Conservation (phyloP, 2,329 filamentous ascomycete genomes). For the Alternaria dauci region DNA sequence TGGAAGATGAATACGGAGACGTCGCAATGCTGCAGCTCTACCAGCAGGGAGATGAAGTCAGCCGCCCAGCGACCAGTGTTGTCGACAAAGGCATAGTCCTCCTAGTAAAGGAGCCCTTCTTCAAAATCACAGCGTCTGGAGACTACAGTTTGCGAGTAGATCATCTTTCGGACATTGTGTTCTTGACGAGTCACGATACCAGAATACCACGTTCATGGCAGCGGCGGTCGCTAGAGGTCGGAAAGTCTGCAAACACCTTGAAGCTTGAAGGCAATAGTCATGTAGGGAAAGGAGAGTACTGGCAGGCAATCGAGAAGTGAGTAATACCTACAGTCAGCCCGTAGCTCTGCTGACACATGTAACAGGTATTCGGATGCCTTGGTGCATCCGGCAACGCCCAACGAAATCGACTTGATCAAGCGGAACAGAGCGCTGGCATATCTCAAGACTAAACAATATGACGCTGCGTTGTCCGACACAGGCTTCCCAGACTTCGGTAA, state of each 20-base stretch:
- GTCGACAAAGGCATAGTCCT: conserved; percentile 42
- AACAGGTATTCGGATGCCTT: conserved; percentile 44
- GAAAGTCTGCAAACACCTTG: conserved; percentile 11
- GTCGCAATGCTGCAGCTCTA: conserved; percentile 17
- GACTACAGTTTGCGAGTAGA: conserved; percentile 61
- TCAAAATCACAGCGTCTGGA: conserved; percentile 54
- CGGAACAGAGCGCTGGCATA: conserved; percentile 51
- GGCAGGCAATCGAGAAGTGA: conserved; percentile 26
- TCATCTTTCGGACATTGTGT: conserved; percentile 60
- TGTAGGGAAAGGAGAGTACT: conserved; percentile 21
- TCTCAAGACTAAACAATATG: conserved; percentile 46
- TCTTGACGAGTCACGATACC: conserved; percentile 48
- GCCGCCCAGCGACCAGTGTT: conserved; percentile 40
- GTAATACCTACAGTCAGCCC: neutral
- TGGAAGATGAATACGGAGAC: conserved; percentile 19
- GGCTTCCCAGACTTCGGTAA: conserved; percentile 22
- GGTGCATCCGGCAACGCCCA: conserved; percentile 21
- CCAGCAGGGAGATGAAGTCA: conserved; percentile 47
- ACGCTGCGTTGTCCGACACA: conserved; percentile 48
- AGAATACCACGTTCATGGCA: conserved; percentile 54
- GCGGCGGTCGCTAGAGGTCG: conserved; percentile 5
- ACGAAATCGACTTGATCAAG: conserved; percentile 43
- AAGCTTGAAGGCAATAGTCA: conserved; percentile 23
- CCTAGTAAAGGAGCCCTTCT: conserved; percentile 60
- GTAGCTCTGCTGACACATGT: conserved; percentile 45